These are phyloP conservation scores for Trichoderma atrobrunneum DNA, from an alignment of 2,329 filamentous ascomycete species.

Conservation along the genomic window DNA sequence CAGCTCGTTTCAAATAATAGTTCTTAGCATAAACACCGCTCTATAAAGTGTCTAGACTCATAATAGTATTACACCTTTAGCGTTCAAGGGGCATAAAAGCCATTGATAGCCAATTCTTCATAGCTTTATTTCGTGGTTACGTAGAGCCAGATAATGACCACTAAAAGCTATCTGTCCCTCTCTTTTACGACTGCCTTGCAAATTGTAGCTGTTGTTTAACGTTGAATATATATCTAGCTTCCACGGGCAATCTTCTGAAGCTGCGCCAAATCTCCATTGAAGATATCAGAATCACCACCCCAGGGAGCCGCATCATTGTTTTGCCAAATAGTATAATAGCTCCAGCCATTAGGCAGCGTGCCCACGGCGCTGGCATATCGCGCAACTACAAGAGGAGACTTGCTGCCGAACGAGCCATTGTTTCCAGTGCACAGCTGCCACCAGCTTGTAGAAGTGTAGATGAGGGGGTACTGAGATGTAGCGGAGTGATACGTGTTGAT, in stretches of 20 bases:
- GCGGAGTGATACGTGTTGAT: conserved; percentile 46
- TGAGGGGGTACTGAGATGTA: conserved; percentile 49
- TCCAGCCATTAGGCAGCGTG: conserved; percentile 50
- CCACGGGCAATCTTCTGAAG: conserved; percentile 25
- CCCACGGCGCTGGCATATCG: conserved; percentile 42
- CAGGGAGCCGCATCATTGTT: conserved; percentile 23
- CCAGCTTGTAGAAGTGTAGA: conserved; percentile 54
- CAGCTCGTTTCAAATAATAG: background rate
- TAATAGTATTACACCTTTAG: background rate
- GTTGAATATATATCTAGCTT: background rate
- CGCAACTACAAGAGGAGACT: conserved; percentile 49
- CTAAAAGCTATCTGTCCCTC: background rate
- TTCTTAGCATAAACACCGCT: background rate
- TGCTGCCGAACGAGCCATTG: conserved; percentile 43
- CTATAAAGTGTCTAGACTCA: background rate
- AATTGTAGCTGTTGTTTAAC: background rate
- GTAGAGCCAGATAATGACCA: background rate
- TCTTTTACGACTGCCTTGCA: background rate
- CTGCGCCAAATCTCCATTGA: conserved; percentile 24
- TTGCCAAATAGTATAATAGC: conserved; percentile 50
- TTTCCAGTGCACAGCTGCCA: conserved; percentile 53
- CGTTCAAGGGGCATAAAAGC: background rate
- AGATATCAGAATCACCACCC: conserved; percentile 25
- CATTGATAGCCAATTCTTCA: background rate
- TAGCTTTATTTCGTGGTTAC: background rate